Percentiles rank a stretch among this genome's conserved stretches.
Evolutionary conservation across 805 yeast species (phyloP).

Genomic region (Wickerhamomyces rabaulensis): DNA sequence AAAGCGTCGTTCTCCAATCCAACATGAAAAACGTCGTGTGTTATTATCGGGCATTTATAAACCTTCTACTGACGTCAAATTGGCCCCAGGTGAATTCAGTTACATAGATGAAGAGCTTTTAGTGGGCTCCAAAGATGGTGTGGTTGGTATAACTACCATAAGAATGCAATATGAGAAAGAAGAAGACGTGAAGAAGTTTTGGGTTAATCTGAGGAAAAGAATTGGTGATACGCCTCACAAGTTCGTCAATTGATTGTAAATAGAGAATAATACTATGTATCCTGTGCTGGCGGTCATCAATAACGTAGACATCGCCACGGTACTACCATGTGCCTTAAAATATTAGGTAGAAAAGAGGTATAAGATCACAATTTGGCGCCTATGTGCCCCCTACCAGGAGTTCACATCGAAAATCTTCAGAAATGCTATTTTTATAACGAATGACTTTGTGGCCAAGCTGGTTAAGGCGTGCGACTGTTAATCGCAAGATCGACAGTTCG

Average conservation of each 20-base stretch:
- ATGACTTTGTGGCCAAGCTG: conserved; percentile 28
- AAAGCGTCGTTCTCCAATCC: conserved; percentile 24
- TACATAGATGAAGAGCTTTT: neutral
- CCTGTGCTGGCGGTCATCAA: neutral
- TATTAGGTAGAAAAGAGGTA: no score
- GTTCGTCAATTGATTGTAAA: neutral
- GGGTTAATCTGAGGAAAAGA: conserved; percentile 39
- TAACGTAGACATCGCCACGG: no score
- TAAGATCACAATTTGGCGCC: no score
- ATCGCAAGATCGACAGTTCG: conserved; percentile 48
- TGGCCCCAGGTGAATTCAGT: neutral
- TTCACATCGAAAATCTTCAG: no score
- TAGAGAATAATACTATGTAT: no score
- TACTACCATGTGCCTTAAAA: no score
- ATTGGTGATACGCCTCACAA: conserved; percentile 29
- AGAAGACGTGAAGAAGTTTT: conserved; percentile 43
- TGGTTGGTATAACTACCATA: conserved; percentile 30
- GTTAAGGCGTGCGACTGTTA: conserved; percentile 48
- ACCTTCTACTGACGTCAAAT: neutral
- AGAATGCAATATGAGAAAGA: conserved; percentile 51
- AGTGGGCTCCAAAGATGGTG: conserved; percentile 28
- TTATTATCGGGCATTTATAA: conserved; percentile 33
- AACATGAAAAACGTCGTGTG: conserved; percentile 37
- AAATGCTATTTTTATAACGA: no score
- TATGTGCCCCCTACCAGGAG: no score